These are phyloP conservation scores for Tricholoma sp. DNA, from an alignment of 768 basidiomycete genomes.

Conservation along the genomic window DNA sequence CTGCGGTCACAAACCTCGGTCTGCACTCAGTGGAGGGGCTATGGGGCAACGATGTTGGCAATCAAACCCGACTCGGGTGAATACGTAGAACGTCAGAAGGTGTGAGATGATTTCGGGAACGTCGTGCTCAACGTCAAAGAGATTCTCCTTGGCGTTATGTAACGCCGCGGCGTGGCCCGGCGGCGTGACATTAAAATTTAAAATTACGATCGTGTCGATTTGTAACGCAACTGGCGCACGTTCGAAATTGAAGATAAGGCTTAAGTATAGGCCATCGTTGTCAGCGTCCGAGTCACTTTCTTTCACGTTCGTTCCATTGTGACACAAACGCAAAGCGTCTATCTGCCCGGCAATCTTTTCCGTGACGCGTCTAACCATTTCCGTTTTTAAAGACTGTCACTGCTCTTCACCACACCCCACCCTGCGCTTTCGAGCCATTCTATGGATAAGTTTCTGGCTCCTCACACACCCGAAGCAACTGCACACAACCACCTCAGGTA, in stretches of 20 bases:
- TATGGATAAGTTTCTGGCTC: slow-evolving; percentile 72
- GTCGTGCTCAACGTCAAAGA: too few relatives aligned
- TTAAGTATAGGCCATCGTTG: not conserved
- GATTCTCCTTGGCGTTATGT: too few relatives aligned
- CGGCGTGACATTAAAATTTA: not conserved
- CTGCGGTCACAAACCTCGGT: not conserved
- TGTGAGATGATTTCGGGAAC: too few relatives aligned
- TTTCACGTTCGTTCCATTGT: slow-evolving; percentile 28
- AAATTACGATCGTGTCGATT: not conserved
- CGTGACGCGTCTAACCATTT: not conserved
- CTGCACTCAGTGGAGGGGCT: too few relatives aligned
- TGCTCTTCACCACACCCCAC: slow-evolving; percentile 8
- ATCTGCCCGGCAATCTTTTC: not conserved
- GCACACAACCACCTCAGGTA: slow-evolving; percentile 68
- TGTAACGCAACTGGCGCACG: not conserved
- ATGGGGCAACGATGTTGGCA: too few relatives aligned
- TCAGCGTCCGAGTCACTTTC: not conserved
- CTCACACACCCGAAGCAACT: slow-evolving; percentile 67
- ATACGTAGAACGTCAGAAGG: too few relatives aligned
- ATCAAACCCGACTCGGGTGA: not conserved
- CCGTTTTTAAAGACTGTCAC: not conserved
- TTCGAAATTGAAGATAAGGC: not conserved
- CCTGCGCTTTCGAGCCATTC: slow-evolving; percentile 10
- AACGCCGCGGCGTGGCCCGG: not conserved
- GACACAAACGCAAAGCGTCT: slow-evolving; percentile 6